Evolutionary conservation across 495 filamentous ascomycete species (phyloP).

Genomic region (Cercophora newfieldiana): DNA sequence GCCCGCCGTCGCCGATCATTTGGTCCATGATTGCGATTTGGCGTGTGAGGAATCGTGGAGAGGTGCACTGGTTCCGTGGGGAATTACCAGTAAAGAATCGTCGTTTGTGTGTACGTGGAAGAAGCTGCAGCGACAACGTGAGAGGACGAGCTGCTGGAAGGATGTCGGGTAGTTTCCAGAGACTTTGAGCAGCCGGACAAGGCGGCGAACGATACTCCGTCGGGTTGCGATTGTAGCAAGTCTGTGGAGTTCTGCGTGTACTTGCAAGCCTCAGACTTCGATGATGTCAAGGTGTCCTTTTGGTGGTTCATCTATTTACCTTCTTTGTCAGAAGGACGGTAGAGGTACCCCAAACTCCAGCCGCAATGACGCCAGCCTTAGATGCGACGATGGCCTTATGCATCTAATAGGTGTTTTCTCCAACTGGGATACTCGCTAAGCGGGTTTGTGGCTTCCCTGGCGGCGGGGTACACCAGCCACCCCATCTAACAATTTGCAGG

Average conservation of each 20-base stretch:
- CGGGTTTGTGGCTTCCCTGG: background rate
- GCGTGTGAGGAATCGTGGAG: background rate
- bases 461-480: background rate
- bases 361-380: conserved; percentile 11
- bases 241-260: background rate
- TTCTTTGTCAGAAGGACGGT: conserved; percentile 5
- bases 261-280: background rate
- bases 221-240: background rate
- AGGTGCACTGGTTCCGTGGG: background rate
- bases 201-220: background rate
- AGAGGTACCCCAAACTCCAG: background rate
- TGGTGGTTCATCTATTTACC: background rate
- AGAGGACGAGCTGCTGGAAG: background rate
- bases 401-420: background rate
- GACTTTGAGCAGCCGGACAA: background rate
- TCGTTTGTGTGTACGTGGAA: background rate
- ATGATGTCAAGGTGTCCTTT: conserved; percentile 24
- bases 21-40: conserved; percentile 58
- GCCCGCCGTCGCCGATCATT: conserved; percentile 64
- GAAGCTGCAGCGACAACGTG: background rate
- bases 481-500: background rate
- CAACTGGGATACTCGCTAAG: background rate
- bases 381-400: background rate
- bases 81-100: background rate
- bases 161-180: background rate